phyloP scores from a whole-genome alignment of 2,329 filamentous ascomycete genomes.

The Claviceps humidiphila region DNA sequence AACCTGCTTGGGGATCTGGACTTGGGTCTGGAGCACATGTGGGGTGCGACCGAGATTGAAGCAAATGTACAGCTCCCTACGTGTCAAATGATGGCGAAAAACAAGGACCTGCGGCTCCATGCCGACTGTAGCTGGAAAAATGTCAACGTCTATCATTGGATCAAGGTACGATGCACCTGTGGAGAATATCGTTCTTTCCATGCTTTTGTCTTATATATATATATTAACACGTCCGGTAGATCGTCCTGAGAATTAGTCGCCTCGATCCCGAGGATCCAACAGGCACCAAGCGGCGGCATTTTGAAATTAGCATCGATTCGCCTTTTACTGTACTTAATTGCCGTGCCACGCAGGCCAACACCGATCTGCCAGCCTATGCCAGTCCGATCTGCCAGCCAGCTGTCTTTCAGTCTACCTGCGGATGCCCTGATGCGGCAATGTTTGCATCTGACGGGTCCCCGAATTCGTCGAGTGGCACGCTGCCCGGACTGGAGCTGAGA shows the following conservation, averaged over 20 bases:
- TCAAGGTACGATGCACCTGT: slow-evolving; percentile 51
- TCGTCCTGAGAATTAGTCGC: slow-evolving; percentile 84
- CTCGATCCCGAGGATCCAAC: slow-evolving; percentile 63
- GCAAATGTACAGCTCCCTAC: slow-evolving; percentile 87
- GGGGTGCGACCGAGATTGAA: slow-evolving; percentile 86
- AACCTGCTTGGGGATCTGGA: slow-evolving; percentile 75
- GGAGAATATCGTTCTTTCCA: neutral
- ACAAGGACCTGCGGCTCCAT: slow-evolving; percentile 53
- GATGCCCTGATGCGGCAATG: slow-evolving; percentile 41
- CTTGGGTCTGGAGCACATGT: slow-evolving; percentile 53
- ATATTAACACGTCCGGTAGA: slow-evolving; percentile 32
- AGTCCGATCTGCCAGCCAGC: slow-evolving; percentile 36
- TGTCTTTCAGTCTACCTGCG: slow-evolving; percentile 31
- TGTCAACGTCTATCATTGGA: slow-evolving; percentile 91
- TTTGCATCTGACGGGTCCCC: slow-evolving; percentile 50
- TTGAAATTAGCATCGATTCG: slow-evolving; percentile 93
- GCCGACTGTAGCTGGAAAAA: slow-evolving; percentile 91
- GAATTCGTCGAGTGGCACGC: slow-evolving; percentile 43
- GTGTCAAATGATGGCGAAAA: slow-evolving; percentile 71
- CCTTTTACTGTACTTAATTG: slow-evolving; percentile 89
- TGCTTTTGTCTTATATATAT: neutral
- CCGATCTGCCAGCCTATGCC: slow-evolving; percentile 65
- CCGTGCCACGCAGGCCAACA: slow-evolving; percentile 84
- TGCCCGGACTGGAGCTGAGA: slow-evolving; percentile 25
- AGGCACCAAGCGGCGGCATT: slow-evolving; percentile 65